Conservation (phyloP, 2,329 filamentous ascomycete species). For the Colletotrichum sp. region DNA sequence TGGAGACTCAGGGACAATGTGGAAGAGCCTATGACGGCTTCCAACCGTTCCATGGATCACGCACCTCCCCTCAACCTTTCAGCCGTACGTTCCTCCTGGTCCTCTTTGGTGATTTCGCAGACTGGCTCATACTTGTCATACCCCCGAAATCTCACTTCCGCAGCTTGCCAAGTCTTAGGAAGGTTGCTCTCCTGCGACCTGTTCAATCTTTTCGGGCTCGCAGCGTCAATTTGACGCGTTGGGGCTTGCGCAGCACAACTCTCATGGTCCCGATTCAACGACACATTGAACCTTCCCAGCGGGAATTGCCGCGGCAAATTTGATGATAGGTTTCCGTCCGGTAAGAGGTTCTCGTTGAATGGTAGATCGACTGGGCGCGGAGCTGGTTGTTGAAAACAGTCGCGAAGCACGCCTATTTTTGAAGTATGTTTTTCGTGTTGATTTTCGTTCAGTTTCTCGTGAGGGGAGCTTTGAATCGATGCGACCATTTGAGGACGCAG, state of each 20-base stretch:
- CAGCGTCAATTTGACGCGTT: neutral
- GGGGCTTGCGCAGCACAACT: neutral
- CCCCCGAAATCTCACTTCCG: neutral
- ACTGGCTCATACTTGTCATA: neutral
- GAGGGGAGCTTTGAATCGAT: neutral
- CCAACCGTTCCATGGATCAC: neutral
- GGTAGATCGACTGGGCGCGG: neutral
- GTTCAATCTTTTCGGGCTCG: neutral
- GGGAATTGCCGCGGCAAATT: neutral
- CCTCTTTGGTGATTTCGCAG: neutral
- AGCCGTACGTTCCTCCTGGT: neutral
- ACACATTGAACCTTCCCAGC: neutral
- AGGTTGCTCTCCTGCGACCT: neutral
- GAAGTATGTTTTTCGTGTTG: neutral
- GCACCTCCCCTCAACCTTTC: neutral
- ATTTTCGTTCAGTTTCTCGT: neutral
- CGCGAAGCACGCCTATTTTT: neutral
- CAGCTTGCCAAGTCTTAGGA: neutral
- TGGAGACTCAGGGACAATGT: neutral
- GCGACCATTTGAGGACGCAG: neutral
- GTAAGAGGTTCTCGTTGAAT: neutral
- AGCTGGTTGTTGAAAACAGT: neutral
- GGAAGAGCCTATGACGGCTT: neutral
- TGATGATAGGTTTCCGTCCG: neutral
- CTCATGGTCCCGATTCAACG: neutral